These are phyloP conservation scores for Kregervanrija fluxuum DNA, from an alignment of 805 yeast species.

Conservation along the genomic window DNA sequence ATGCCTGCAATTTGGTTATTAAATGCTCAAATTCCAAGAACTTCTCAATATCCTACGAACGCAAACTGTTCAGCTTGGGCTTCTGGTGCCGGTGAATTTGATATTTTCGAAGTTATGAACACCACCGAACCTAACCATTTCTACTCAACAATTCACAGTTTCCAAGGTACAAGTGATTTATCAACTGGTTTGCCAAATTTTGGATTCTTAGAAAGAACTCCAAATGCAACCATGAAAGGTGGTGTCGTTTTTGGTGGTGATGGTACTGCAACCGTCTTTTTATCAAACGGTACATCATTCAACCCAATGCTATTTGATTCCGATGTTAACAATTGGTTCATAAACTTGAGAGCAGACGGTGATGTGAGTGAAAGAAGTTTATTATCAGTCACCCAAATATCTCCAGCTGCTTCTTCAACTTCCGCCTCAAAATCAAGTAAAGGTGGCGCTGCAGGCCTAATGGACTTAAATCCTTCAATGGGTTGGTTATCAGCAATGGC, in stretches of 20 bases:
- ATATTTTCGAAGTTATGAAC: conserved; percentile 69
- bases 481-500: no score
- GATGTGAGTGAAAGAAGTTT: not conserved
- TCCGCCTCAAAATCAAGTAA: not conserved
- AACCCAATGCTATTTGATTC: conserved; percentile 36
- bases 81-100: conserved; percentile 75
- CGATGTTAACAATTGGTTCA: conserved; percentile 39
- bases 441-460: no score
- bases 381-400: not conserved
- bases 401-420: not conserved
- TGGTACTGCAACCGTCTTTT: conserved; percentile 55
- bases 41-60: conserved; percentile 59
- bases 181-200: conserved; percentile 50
- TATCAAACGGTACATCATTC: conserved; percentile 46
- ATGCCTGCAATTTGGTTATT: conserved; percentile 74
- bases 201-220: conserved; percentile 53
- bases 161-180: conserved; percentile 62
- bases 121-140: conserved; percentile 48
- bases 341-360: conserved; percentile 17
- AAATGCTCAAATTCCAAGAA: conserved; percentile 63
- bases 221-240: conserved; percentile 48
- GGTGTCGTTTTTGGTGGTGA: conserved; percentile 62
- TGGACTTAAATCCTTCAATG: no score
- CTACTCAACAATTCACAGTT: conserved; percentile 66
- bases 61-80: conserved; percentile 69